A percentile compares a stretch with the other conserved stretches of the same genome.
Conservation (phyloP, 768 basidiomycete genomes). For the Rhodotorula kratochvilovae region DNA sequence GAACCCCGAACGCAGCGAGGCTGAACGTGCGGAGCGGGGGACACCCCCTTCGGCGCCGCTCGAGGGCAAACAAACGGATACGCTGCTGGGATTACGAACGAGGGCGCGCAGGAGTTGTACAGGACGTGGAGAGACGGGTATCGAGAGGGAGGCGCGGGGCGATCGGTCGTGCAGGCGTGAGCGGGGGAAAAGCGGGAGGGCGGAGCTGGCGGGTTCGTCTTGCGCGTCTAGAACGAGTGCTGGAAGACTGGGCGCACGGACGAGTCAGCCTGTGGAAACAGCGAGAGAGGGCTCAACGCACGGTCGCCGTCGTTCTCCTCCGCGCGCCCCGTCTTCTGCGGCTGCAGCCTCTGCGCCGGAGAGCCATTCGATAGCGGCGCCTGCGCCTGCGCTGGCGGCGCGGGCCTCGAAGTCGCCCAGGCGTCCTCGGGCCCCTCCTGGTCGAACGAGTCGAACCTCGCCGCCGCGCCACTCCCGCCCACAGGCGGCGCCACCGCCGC, state of each 20-base stretch:
- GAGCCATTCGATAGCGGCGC: not conserved
- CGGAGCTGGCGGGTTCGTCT: not conserved
- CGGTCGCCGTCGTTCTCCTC: slow-evolving; percentile 25
- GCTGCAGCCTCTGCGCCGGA: not conserved
- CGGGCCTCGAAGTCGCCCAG: slow-evolving; percentile 16
- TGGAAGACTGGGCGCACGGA: slow-evolving; percentile 17
- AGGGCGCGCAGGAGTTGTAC: no score
- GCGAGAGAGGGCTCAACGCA: slow-evolving; percentile 1
- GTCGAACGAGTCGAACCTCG: slow-evolving; percentile 33
- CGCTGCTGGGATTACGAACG: no score
- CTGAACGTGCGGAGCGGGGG: no score
- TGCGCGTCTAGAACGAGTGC: slow-evolving; percentile 18
- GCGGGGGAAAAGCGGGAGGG: not conserved
- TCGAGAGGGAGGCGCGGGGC: not conserved
- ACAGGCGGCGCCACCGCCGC: not conserved
- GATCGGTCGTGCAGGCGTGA: not conserved
- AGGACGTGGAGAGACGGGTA: not conserved
- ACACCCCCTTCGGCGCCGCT: no score
- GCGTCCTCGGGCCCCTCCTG: slow-evolving; percentile 31
- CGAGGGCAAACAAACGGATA: not conserved
- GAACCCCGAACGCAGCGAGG: no score
- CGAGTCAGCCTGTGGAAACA: no score
- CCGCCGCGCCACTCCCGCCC: not conserved
- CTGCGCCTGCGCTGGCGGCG: no score
- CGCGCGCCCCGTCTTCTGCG: slow-evolving; percentile 15